Base-by-base conservation (phyloP, 2,329 filamentous ascomycete species). In the Eutypella sp. region DNA sequence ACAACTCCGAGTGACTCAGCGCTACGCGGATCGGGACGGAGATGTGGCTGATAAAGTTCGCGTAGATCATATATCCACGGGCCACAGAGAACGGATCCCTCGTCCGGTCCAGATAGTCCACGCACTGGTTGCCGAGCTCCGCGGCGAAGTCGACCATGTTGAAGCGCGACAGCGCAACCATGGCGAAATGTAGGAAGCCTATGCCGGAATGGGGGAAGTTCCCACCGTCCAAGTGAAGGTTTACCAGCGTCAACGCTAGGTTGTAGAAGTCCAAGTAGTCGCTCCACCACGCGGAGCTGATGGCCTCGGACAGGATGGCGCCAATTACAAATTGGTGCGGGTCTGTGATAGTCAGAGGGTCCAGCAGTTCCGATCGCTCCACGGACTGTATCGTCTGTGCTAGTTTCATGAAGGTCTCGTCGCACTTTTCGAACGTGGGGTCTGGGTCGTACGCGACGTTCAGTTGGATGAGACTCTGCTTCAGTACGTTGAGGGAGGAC, bases 371-470 rank as follows among this genome's bases (percentile, higher is more conserved):
- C 5, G 67, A 56, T 23, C 67, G 69, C 37, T 81, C 82, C 65
- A 77, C 77, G 36, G 69, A 74, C 59, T 78, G 75, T 11, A 90
- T 75, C 57, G 75, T 75, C 2, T 73, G 63, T n/a, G 78, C 75
- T 16, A 85, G 68, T 43, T 75, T 72, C 53, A 82, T 75, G 56
- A 93, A 96, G 44, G 85, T 81, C 16, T 70, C 68, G 59, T 96
- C 91, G 57, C 89, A 95, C 55, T 85, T 80, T 54, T 91, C 82
- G 62, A 83, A 90, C 0, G 79, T 84, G 2, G 84, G 84, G 2
- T 81, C 71, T 2, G 82, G 73, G 27, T 84, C 78, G 11, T 93
- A 70, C 2, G 77, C 66, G 15, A 91, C 75, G 3, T 81, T 86
- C 11, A 96, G 74, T 11, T 84, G 84, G 23, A 68, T 70, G 15